Conservation (phyloP, 2,329 filamentous ascomycete genomes). For the Monilinia laxa region DNA sequence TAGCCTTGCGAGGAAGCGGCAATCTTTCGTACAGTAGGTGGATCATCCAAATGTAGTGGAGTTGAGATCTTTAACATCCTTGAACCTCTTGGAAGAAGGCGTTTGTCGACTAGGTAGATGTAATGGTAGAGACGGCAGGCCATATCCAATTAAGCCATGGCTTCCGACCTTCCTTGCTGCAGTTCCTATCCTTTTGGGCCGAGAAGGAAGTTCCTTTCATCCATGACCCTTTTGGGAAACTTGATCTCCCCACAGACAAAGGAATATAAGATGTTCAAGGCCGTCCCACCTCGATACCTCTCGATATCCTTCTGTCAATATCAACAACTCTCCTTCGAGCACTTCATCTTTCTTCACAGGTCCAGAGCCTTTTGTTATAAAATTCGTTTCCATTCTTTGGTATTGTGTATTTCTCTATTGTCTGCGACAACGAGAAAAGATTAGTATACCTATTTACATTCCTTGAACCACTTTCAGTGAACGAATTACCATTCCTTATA, state of each 20-base stretch:
- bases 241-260: background rate
- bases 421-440: conserved; percentile 8
- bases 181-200: conserved; percentile 7
- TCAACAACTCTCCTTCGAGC: conserved; percentile 5
- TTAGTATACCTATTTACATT: background rate
- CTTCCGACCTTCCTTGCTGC: conserved; percentile 19
- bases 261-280: conserved; percentile 19
- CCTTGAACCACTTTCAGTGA: conserved; percentile 12
- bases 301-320: conserved; percentile 11
- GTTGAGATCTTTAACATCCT: conserved; percentile 7
- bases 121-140: background rate
- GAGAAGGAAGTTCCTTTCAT: conserved; percentile 1
- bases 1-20: conserved; percentile 3
- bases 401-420: background rate
- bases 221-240: background rate
- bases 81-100: background rate
- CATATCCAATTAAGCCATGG: conserved; percentile 17
- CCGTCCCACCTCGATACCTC: conserved; percentile 2
- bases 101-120: conserved; percentile 9
- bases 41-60: background rate
- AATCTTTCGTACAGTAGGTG: background rate
- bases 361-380: background rate
- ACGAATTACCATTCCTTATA: conserved; percentile 14
- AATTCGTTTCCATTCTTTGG: conserved; percentile 4
- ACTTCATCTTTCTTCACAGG: conserved; percentile 9